These are phyloP conservation scores for Rosa chinensis DNA, from an alignment of 306 rosid species.

Conservation along the genomic window DNA sequence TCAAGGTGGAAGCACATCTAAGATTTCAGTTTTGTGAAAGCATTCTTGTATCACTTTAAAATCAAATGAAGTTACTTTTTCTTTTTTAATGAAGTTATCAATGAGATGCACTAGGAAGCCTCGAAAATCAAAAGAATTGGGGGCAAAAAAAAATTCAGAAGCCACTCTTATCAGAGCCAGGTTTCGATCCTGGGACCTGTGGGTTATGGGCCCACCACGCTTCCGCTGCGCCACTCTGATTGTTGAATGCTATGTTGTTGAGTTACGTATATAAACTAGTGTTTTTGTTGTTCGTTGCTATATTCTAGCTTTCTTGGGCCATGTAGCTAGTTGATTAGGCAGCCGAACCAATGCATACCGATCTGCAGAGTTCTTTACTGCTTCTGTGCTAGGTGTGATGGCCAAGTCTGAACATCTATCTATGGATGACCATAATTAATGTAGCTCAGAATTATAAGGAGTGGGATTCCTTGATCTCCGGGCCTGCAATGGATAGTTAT, in stretches of 20 bases:
- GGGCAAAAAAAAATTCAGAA: not conserved
- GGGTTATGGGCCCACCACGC: conserved; percentile 17
- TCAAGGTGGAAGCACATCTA: not conserved
- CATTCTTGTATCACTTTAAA: not conserved
- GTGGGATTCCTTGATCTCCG: conserved; percentile 1
- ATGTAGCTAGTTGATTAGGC: too few species aligned
- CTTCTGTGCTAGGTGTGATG: not conserved
- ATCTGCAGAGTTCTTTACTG: not conserved
- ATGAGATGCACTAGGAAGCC: too few species aligned
- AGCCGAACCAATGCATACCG: too few species aligned
- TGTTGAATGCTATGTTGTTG: not conserved
- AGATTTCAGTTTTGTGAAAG: not conserved
- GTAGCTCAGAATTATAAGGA: not conserved
- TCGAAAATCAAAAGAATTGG: not conserved
- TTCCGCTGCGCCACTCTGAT: conserved; percentile 16
- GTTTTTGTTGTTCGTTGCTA: too few species aligned
- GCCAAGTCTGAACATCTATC: not conserved
- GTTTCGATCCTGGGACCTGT: conserved; percentile 15
- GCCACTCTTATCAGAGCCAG: conserved; percentile 11
- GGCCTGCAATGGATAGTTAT: not conserved
- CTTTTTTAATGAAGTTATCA: too few species aligned
- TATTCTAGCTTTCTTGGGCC: too few species aligned
- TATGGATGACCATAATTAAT: not conserved
- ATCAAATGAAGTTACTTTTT: not conserved
- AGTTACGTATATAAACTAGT: too few species aligned